phyloP scores from a whole-genome alignment of 1,284 basidiomycete genomes.

The Quambalaria eucalypti region DNA sequence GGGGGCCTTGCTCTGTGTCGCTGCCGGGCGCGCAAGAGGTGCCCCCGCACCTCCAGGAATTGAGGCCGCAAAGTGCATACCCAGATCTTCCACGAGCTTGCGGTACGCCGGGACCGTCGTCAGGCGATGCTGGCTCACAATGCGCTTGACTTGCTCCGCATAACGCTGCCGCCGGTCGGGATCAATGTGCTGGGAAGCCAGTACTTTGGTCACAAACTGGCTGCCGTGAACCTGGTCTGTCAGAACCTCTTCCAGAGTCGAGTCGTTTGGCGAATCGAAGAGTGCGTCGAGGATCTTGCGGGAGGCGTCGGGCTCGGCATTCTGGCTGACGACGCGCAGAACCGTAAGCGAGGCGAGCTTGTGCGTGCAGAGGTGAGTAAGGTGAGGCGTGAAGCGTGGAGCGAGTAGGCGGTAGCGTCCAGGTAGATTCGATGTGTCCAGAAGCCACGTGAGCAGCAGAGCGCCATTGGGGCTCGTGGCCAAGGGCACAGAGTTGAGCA shows the following conservation, averaged over 20 bases:
- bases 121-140: slow-evolving; percentile 32
- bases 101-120: slow-evolving; percentile 59
- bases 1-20: not conserved
- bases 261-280: slow-evolving; percentile 60
- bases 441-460: slow-evolving; percentile 85
- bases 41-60: not conserved
- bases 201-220: slow-evolving; percentile 82
- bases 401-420: slow-evolving; percentile 86
- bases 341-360: slow-evolving; percentile 92
- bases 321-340: slow-evolving; percentile 55
- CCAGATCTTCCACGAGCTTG: slow-evolving; percentile 83
- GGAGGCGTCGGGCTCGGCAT: slow-evolving; percentile 40
- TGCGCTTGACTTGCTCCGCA: slow-evolving; percentile 53
- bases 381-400: slow-evolving; percentile 86
- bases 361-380: slow-evolving; percentile 93
- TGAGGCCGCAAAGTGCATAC: slow-evolving; percentile 53
- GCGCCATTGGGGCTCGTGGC: slow-evolving; percentile 97
- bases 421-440: slow-evolving; percentile 84
- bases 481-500: slow-evolving; percentile 92
- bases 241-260: slow-evolving; percentile 83
- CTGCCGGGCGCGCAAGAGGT: not conserved
- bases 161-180: slow-evolving; percentile 61
- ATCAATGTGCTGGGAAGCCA: slow-evolving; percentile 74
- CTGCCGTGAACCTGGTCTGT: slow-evolving; percentile 63
- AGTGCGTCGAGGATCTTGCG: slow-evolving; percentile 41